These are phyloP conservation scores for Colletotrichum chrysophilum DNA, from an alignment of 2,329 filamentous ascomycete species.

Conservation along the genomic window DNA sequence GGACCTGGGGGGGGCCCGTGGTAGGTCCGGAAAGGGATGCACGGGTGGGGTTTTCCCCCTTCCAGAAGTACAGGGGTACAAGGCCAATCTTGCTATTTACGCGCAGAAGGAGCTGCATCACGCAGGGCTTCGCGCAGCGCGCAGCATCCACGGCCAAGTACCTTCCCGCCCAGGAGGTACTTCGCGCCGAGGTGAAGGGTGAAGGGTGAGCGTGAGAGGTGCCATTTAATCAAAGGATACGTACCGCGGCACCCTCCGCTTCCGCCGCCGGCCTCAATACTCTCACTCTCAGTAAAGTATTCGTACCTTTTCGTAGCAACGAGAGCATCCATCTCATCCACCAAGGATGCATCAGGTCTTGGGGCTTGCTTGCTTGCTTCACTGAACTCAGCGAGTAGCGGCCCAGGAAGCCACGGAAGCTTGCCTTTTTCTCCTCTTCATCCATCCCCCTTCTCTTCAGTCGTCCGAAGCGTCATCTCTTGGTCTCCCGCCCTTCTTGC, in stretches of 20 bases:
- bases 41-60: slow-evolving; percentile 12
- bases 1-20: slow-evolving; percentile 1
- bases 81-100: neutral
- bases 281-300: neutral
- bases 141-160: neutral
- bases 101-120: neutral
- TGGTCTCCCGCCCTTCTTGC: neutral
- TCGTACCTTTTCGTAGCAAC: neutral
- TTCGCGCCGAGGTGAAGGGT: neutral
- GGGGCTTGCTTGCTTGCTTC: neutral
- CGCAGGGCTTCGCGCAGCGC: neutral
- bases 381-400: neutral
- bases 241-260: slow-evolving; percentile 11
- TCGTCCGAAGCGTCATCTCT: neutral
- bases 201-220: neutral
- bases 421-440: neutral
- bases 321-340: neutral
- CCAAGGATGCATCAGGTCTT: neutral
- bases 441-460: neutral
- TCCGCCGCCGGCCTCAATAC: neutral
- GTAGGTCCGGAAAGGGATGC: slow-evolving; percentile 11
- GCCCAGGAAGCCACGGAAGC: neutral
- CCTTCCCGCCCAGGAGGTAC: neutral
- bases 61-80: slow-evolving; percentile 16
- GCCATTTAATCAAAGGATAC: neutral